Evolutionary conservation across 75 land plant species (phyloP).

Genomic region (Cryptomeria japonica): DNA sequence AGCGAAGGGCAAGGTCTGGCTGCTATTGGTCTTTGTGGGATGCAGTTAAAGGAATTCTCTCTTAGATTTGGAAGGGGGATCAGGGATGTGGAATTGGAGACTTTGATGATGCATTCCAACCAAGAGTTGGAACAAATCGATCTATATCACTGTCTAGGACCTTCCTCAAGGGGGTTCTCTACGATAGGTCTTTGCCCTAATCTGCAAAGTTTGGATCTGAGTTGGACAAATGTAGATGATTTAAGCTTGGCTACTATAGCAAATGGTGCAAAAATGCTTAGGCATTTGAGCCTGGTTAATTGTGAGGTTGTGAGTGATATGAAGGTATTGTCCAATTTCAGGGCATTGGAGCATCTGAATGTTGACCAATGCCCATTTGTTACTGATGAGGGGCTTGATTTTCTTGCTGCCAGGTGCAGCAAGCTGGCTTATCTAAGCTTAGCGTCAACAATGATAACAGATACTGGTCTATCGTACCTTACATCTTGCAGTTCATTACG

Average conservation of each 20-base stretch:
- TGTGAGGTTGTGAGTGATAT: constrained; percentile 28
- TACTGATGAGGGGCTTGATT: constrained; percentile 37
- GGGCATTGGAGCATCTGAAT: constrained; percentile 27
- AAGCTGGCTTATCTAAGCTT: constrained; percentile 32
- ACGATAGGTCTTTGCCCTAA: constrained; percentile 29
- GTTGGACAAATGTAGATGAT: constrained; percentile 43
- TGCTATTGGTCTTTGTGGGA: constrained; percentile 30
- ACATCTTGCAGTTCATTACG: constrained; percentile 23
- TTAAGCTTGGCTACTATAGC: constrained; percentile 32
- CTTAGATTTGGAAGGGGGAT: constrained; percentile 25
- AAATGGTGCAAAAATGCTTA: constrained; percentile 21
- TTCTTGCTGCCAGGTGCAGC: constrained; percentile 15
- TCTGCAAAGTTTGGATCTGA: constrained; percentile 31
- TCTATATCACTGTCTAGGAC: constrained; percentile 34
- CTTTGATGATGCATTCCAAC: constrained; percentile 28
- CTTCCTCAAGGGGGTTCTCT: constrained; percentile 42
- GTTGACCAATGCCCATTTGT: constrained; percentile 44
- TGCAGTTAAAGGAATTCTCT: constrained; percentile 33
- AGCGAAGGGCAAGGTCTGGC: constrained; percentile 40
- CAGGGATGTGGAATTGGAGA: constrained; percentile 43
- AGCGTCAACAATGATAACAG: constrained; percentile 38
- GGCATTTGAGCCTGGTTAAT: constrained; percentile 28
- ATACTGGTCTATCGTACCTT: constrained; percentile 21
- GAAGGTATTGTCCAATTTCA: constrained; percentile 20
- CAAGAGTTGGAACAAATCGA: constrained; percentile 25